A percentile compares a stretch with the other conserved stretches of the same genome.
Conservation (phyloP, 1,284 basidiomycete genomes). For the Trametes hirsuta region DNA sequence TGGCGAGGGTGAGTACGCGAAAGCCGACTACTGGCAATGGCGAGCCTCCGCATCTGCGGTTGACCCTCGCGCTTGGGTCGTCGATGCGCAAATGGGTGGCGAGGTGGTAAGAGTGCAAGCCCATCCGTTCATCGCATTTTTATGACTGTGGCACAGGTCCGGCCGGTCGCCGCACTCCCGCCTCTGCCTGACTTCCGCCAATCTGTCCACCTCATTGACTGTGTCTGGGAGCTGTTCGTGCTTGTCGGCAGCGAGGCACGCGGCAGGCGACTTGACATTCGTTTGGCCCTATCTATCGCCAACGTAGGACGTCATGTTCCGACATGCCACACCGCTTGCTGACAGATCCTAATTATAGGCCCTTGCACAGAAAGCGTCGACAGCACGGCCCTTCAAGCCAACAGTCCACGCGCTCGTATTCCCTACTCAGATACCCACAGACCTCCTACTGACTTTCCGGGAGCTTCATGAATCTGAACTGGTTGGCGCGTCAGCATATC, state of each 20-base stretch:
- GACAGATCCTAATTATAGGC: slow-evolving; percentile 41
- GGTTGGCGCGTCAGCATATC: slow-evolving; percentile 42
- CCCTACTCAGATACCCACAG: slow-evolving; percentile 71
- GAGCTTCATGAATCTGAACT: slow-evolving; percentile 62
- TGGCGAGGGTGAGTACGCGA: slow-evolving; percentile 71
- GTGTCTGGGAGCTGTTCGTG: slow-evolving; percentile 76
- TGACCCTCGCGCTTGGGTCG: slow-evolving; percentile 55
- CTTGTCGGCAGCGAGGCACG: slow-evolving; percentile 71
- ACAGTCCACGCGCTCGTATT: slow-evolving; percentile 72
- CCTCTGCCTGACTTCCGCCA: slow-evolving; percentile 31
- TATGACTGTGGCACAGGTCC: slow-evolving; percentile 29
- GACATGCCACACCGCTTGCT: not conserved
- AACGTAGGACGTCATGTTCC: slow-evolving; percentile 43
- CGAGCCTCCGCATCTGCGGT: slow-evolving; percentile 42
- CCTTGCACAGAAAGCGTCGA: slow-evolving; percentile 52
- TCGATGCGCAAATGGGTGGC: slow-evolving; percentile 44
- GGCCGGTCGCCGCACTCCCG: slow-evolving; percentile 34
- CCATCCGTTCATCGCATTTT: not conserved
- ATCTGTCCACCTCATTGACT: slow-evolving; percentile 68
- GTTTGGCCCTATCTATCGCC: slow-evolving; percentile 58
- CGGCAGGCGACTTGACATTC: slow-evolving; percentile 59
- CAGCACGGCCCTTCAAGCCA: slow-evolving; percentile 64
- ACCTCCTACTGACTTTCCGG: slow-evolving; percentile 67
- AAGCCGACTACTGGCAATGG: slow-evolving; percentile 81
- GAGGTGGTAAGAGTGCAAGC: slow-evolving; percentile 42